phyloP scores from a whole-genome alignment of 2,329 filamentous ascomycete genomes.

The Fragosphaeria purpurea region DNA sequence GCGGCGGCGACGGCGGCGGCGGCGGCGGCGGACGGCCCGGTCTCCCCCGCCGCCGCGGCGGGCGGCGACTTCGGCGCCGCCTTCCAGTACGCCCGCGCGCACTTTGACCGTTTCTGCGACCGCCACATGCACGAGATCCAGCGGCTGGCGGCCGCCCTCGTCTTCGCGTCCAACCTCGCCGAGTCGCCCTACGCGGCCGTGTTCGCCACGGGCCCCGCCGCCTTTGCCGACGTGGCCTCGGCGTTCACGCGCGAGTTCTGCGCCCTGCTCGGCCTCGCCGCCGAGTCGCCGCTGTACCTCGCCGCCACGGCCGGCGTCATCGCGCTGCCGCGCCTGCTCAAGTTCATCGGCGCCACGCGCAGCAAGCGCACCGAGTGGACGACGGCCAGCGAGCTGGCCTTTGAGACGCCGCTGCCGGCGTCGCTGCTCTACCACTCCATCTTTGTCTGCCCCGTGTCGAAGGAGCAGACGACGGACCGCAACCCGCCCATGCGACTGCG shows the following conservation, averaged over 20 bases:
- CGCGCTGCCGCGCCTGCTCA: conserved; percentile 78
- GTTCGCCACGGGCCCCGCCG: conserved; percentile 51
- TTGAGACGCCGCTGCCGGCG: conserved; percentile 52
- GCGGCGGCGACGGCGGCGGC: conserved; percentile 42
- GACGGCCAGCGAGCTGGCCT: conserved; percentile 78
- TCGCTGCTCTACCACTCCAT: conserved; percentile 80
- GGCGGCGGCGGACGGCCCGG: conserved; percentile 21
- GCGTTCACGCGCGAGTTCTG: conserved; percentile 94
- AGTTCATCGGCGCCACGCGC: conserved; percentile 78
- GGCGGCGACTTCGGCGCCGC: conserved; percentile 32
- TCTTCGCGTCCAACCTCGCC: conserved; percentile 64
- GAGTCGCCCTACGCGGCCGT: conserved; percentile 69
- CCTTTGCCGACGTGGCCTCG: conserved; percentile 72
- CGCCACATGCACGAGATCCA: conserved; percentile 73
- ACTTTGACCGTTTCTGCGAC: conserved; percentile 64
- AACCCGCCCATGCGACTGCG: conserved; percentile 97
- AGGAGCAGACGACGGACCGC: conserved; percentile 84
- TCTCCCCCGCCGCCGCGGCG: no score
- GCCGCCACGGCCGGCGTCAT: conserved; percentile 88
- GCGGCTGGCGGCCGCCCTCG: conserved; percentile 70
- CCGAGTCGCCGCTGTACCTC: conserved; percentile 86
- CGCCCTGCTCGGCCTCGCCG: conserved; percentile 76
- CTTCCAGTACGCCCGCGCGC: conserved; percentile 61
- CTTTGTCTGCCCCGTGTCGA: conserved; percentile 94
- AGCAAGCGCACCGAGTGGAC: conserved; percentile 93